Evolutionary conservation across 352 stramenopile species (phyloP).

Genomic region (Phytopythium delawarense): DNA sequence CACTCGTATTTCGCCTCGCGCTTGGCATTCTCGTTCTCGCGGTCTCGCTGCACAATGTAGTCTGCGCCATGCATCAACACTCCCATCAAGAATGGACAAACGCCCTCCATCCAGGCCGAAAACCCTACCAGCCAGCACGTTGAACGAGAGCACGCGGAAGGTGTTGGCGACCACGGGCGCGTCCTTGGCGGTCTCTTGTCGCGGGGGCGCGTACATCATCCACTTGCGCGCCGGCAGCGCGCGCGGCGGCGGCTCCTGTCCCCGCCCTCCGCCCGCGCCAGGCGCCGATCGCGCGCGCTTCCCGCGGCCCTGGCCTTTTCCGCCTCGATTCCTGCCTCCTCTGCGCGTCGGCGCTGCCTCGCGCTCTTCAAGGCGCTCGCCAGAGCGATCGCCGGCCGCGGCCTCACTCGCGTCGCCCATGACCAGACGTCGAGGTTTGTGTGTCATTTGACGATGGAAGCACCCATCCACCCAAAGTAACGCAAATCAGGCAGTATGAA

Average conservation of each 20-base stretch:
- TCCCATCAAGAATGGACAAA: too few relatives aligned
- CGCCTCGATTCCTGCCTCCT: not conserved
- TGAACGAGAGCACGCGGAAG: slow-evolving; percentile 71
- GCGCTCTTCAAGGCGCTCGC: not conserved
- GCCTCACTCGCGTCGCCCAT: not conserved
- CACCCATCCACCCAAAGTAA: not conserved
- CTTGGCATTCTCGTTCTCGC: slow-evolving; percentile 21
- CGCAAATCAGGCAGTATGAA: not conserved
- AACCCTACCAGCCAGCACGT: slow-evolving; percentile 51
- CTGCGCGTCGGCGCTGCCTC: not conserved
- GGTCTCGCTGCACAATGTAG: slow-evolving; percentile 42
- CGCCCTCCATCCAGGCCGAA: too few relatives aligned
- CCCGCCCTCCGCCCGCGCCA: not conserved
- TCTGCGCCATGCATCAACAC: slow-evolving; percentile 20
- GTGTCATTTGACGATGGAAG: not conserved
- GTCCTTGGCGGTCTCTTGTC: slow-evolving; percentile 7
- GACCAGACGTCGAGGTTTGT: not conserved
- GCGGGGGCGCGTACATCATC: slow-evolving; percentile 43
- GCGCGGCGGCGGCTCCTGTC: not conserved
- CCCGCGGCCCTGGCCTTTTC: not conserved
- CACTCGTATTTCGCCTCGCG: slow-evolving; percentile 50
- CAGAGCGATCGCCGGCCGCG: not conserved
- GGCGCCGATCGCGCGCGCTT: slow-evolving; percentile 5
- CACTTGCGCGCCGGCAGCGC: slow-evolving; percentile 26
- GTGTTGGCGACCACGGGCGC: slow-evolving; percentile 21